These are phyloP conservation scores for Mollisiaceae sp. DNA, from an alignment of 2,329 filamentous ascomycete genomes.

Conservation along the genomic window DNA sequence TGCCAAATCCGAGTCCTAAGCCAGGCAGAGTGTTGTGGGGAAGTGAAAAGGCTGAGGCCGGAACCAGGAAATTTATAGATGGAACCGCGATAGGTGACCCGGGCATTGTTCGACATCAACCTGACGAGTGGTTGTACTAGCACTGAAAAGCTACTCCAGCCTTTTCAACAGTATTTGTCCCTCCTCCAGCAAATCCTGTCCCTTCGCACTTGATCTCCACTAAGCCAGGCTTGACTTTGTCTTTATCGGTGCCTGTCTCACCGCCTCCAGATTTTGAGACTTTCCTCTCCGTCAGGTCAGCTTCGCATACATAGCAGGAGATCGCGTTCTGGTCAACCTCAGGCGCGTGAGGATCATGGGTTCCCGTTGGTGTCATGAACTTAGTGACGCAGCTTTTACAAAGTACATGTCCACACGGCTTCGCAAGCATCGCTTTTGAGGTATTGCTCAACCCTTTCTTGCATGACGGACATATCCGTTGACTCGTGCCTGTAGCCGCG, in stretches of 20 bases:
- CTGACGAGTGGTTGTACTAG: conserved; percentile 44
- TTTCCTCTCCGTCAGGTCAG: conserved; percentile 64
- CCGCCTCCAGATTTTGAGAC: conserved; percentile 54
- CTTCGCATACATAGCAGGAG: conserved; percentile 86
- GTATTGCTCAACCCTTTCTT: conserved; percentile 82
- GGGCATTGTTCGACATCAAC: not conserved
- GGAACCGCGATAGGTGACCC: not conserved
- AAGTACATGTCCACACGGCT: conserved; percentile 89
- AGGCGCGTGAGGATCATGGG: conserved; percentile 64
- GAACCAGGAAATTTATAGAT: not conserved
- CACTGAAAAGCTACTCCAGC: conserved; percentile 83
- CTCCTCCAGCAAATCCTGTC: conserved; percentile 90
- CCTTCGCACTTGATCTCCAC: conserved; percentile 85
- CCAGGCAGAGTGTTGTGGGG: too few species aligned
- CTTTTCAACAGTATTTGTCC: conserved; percentile 81
- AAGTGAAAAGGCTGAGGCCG: not conserved
- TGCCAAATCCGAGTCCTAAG: too few species aligned
- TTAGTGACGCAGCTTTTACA: conserved; percentile 84
- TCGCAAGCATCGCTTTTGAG: conserved; percentile 80
- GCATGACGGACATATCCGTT: conserved; percentile 80
- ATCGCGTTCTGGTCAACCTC: conserved; percentile 55
- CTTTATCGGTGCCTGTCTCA: conserved; percentile 58
- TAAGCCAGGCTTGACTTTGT: conserved; percentile 70
- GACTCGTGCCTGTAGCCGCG: conserved; percentile 51
- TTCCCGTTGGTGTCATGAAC: conserved; percentile 71